phyloP scores from a whole-genome alignment of 305 asterid species.

The Caryopteris hybrid region DNA sequence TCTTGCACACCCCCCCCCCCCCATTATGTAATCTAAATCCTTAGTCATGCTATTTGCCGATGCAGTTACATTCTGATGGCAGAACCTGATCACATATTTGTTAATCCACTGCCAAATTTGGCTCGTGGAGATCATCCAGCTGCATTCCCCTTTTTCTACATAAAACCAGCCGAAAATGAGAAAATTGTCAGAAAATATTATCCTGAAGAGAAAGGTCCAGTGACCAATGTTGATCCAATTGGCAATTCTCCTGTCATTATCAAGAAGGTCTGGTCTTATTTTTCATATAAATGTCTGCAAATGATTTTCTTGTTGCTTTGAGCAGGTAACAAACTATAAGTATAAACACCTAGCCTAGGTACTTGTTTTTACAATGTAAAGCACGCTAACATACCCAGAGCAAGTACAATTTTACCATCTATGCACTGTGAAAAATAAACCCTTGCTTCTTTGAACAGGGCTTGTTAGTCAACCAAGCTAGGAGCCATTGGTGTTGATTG shows the following conservation, averaged over 20 bases:
- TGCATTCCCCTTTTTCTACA: slow-evolving; percentile 93
- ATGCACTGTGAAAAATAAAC: not conserved
- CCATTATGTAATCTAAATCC: slow-evolving; percentile 32
- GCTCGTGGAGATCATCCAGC: slow-evolving; percentile 81
- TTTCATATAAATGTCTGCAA: not conserved
- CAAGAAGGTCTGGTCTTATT: slow-evolving; percentile 56
- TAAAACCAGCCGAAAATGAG: slow-evolving; percentile 70
- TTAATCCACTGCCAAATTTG: slow-evolving; percentile 92
- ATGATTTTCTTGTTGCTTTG: slow-evolving; percentile 11
- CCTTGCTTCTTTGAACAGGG: not conserved
- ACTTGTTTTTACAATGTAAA: not conserved
- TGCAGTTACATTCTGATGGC: slow-evolving; percentile 99
- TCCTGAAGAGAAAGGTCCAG: slow-evolving; percentile 86
- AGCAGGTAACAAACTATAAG: not conserved
- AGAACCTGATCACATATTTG: slow-evolving; percentile 93
- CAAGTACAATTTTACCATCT: not conserved
- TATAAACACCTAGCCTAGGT: not conserved
- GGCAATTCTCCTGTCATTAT: slow-evolving; percentile 98
- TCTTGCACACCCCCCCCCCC: slow-evolving; percentile 3
- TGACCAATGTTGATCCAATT: slow-evolving; percentile 84
- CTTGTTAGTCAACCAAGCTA: not conserved
- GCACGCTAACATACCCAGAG: not conserved
- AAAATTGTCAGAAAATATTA: slow-evolving; percentile 72
- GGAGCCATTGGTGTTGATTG: not conserved
- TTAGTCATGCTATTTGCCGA: slow-evolving; percentile 29